Base-by-base conservation (phyloP, 352 stramenopile species). In the Blastocystis hominis region DNA sequence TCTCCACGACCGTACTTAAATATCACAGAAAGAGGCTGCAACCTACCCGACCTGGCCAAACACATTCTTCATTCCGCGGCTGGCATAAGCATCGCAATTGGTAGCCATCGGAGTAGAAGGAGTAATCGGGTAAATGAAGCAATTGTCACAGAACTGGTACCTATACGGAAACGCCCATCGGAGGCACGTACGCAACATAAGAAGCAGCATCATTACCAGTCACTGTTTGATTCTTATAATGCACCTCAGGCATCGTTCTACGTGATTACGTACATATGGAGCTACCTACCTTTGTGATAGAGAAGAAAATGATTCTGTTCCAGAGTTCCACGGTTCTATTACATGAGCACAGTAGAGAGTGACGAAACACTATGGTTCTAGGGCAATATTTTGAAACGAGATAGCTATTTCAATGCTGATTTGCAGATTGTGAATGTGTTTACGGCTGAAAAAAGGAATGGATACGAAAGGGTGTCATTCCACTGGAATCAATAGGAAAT, bases 41-140 rank as follows among this genome's bases (percentile, higher is more conserved):
- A n/a, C 90, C 72, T 91, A 91, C 38, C 91, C 84, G 72, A 92
- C 90, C 86, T 92, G 90, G 30, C 88, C 84, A 89, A 90, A 92
- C 42, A 92, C 78, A 88, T 92, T 92, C 77, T 91, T 91, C 63
- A 90, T 88, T 3, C 91, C 75, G 47, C 86, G 38, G 24, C 86
- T 79, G 2, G 91, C 77, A 89, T 90, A 92, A 53, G 89, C 90
- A 86, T 92, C 91, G 0, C 91, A 90, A 72, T 91, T 91, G 78
- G 91, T 90, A 50, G 90, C 91, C 90, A 92, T 92, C 1, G 91
- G 89, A 47, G 75, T 90, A 0, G 86, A 89, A 13, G 91, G 91
- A 59, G 91, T 92, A 40, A 92, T 92, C 6, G 91, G 91, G 62
- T 92, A 92, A 34, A 92, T 92, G 87, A 91, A 92, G 24, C 50